Percentiles rank a stretch among this genome's conserved stretches.
phyloP scores from a whole-genome alignment of 257 asterid genomes.

The Voacanga thouarsii region DNA sequence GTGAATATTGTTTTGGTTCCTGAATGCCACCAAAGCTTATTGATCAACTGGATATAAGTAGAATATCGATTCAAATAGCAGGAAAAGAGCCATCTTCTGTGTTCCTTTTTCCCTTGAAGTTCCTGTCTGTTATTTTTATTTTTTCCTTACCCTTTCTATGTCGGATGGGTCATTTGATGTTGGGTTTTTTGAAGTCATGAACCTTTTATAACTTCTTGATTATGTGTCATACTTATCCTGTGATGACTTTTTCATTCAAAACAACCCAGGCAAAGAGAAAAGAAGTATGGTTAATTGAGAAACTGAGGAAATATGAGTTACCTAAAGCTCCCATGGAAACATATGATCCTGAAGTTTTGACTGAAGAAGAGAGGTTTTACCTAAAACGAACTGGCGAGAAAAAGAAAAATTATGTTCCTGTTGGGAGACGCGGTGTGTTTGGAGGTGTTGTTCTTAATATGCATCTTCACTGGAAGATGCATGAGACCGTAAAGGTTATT shows the following conservation, averaged over 20 bases:
- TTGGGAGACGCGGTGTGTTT: slow-evolving; percentile 95
- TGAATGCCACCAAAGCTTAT: background rate
- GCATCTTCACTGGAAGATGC: slow-evolving; percentile 98
- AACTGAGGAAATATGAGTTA: slow-evolving; percentile 68
- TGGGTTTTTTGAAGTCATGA: background rate
- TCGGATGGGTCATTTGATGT: background rate
- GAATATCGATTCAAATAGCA: background rate
- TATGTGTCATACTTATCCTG: background rate
- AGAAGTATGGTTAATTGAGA: slow-evolving; percentile 94
- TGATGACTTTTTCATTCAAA: background rate
- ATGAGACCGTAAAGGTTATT: slow-evolving; percentile 81
- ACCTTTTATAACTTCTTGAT: background rate
- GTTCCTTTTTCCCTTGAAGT: background rate
- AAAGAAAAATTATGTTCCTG: slow-evolving; percentile 81
- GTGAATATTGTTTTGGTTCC: background rate
- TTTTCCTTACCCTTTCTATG: background rate
- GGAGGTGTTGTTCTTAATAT: slow-evolving; percentile 96
- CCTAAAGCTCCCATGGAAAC: slow-evolving; percentile 66
- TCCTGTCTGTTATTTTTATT: background rate
- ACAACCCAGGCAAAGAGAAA: slow-evolving; percentile 73
- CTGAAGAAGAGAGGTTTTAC: slow-evolving; percentile 92
- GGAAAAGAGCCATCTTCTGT: background rate
- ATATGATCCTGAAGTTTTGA: slow-evolving; percentile 87
- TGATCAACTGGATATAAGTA: background rate
- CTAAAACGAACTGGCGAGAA: slow-evolving; percentile 89